These are phyloP conservation scores for Xylaria telfairii DNA, from an alignment of 495 filamentous ascomycete genomes.

Conservation along the genomic window DNA sequence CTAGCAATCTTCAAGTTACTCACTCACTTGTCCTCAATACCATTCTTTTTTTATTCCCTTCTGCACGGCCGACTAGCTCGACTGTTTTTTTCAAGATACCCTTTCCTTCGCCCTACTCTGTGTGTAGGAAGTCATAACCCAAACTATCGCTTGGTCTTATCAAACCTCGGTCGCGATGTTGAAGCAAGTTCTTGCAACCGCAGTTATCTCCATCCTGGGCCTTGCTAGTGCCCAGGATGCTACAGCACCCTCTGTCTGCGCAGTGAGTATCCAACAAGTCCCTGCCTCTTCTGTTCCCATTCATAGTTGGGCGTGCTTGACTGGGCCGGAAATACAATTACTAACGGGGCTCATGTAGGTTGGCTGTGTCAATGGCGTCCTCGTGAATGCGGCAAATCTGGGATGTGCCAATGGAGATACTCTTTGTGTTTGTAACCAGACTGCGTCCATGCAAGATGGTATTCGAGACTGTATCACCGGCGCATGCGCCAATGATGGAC, in stretches of 20 bases:
- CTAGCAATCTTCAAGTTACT: neutral
- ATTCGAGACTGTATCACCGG: constrained; percentile 37
- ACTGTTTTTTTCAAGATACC: constrained; percentile 17
- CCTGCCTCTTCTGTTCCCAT: neutral
- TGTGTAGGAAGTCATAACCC: neutral
- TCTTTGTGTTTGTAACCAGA: constrained; percentile 36
- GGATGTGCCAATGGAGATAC: constrained; percentile 34
- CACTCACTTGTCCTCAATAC: neutral
- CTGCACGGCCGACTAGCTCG: constrained; percentile 19
- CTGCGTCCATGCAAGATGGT: constrained; percentile 28
- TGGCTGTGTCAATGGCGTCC: constrained; percentile 39
- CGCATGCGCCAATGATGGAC: constrained; percentile 28
- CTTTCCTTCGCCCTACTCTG: neutral
- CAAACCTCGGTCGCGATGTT: constrained; percentile 1
- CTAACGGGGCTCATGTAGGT: constrained; percentile 30
- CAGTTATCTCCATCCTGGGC: neutral
- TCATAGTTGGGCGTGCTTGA: neutral
- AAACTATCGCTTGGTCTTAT: neutral
- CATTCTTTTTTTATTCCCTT: constrained; percentile 11
- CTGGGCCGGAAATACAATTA: neutral
- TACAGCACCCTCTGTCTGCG: constrained; percentile 13
- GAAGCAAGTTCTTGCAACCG: neutral
- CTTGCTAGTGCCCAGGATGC: constrained; percentile 20
- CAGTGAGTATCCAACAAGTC: constrained; percentile 4
- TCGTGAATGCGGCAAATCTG: constrained; percentile 28